Conservation (phyloP, 2,329 filamentous ascomycete species). For the Phymatotrichopsis omnivora region DNA sequence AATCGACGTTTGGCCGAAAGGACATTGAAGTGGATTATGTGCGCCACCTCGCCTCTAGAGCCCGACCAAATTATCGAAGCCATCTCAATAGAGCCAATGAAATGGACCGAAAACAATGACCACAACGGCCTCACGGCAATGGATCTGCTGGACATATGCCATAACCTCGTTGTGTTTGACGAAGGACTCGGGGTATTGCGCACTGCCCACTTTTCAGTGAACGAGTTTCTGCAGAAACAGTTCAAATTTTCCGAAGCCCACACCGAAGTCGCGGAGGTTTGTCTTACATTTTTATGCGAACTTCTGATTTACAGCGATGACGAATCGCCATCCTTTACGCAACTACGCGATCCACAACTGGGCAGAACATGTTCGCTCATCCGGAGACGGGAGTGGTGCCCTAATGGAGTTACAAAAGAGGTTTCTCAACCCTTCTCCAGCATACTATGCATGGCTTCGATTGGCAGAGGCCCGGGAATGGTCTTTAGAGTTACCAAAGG, state of each 20-base stretch:
- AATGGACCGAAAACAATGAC: not conserved
- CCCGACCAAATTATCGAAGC: not conserved
- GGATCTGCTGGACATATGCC: constrained; percentile 7
- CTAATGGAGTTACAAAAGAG: not conserved
- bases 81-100: constrained; percentile 1
- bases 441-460: not conserved
- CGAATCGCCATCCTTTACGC: too few species aligned
- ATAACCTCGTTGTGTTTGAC: constrained; percentile 16
- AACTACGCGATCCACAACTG: constrained; percentile 6
- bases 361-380: not conserved
- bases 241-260: not conserved
- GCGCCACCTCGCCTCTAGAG: not conserved
- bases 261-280: not conserved
- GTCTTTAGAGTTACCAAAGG: not conserved
- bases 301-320: too few species aligned
- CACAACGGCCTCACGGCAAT: not conserved
- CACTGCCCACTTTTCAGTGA: constrained; percentile 16
- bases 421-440: not conserved
- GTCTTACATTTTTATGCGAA: constrained; percentile 3
- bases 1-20: not conserved
- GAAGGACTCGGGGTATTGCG: constrained; percentile 9
- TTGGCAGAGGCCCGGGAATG: not conserved
- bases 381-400: not conserved
- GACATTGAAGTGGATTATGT: constrained; percentile 5
- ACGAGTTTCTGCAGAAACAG: constrained; percentile 1